Evolutionary conservation across 495 filamentous ascomycete genomes (phyloP), one percentile per base, ranked within the genome.

Genomic region (Hypoxylon trugodes): DNA sequence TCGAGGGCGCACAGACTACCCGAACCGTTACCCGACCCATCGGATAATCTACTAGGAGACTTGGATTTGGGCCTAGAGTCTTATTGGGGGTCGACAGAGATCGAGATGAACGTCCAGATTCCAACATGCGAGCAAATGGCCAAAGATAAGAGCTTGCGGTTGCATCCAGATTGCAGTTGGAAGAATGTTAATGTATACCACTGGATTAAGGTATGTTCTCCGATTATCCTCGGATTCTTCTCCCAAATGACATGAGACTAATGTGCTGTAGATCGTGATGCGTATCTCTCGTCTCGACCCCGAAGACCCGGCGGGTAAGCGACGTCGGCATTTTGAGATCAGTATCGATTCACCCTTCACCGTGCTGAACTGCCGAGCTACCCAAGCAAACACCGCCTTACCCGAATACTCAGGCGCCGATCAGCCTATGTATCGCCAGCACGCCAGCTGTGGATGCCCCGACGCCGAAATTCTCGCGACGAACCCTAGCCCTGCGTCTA

Each of bases 291-390:
- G 92, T 66, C 77, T 89, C 3, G 95, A 98, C 68, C 80, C 85
- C 55, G 84, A 87, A 19, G 90, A 98, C 66, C 87, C 95, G 0
- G 78, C 80, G 4, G 81, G 82, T n/a, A 82, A 79, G 64, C 95
- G 93, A 50, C 86, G 95, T 42, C 86, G 95, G 19, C 96, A 98
- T 72, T 98, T 98, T 59, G 95, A 98, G 73, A 98, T 98, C 63
- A 97, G 95, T 56, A 98, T 98, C 65, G 95, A 98, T 77, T 97
- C 92, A 10, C 95, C 95, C 6, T 96, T 98, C 72, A 93, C 96
- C 61, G 90, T 97, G 32, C 90, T 98, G 18, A 94, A 92, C 59
- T 98, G 95, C 76, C 92, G 87, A 43, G 95, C 96, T 6, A 95
- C 93, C 1, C 89, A 93, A 71, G 91, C 91, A 18, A 97, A 98